A percentile compares a stretch with the other conserved stretches of the same genome.
phyloP scores from a whole-genome alignment of 1,284 basidiomycete genomes.

The Athelia psychrophila region DNA sequence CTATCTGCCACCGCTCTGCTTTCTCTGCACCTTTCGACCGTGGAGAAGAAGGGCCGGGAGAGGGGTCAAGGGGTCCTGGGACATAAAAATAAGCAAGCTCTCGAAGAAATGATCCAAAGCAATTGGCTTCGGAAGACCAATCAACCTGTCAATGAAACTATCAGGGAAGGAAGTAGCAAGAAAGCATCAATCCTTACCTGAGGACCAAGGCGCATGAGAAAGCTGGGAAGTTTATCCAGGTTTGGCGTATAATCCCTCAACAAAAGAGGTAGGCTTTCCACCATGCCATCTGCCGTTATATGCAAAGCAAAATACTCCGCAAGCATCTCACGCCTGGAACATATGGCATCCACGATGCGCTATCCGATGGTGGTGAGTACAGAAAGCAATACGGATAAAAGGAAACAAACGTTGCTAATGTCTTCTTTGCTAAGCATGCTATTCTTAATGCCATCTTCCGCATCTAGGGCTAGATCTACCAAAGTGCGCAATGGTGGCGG shows the following conservation, averaged over 20 bases:
- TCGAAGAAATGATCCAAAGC: constrained; percentile 83
- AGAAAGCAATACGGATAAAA: not conserved
- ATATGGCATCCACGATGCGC: constrained; percentile 60
- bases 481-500: constrained; percentile 73
- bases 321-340: constrained; percentile 78
- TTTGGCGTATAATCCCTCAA: constrained; percentile 85
- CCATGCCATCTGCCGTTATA: constrained; percentile 60
- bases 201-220: constrained; percentile 84
- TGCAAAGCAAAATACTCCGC: constrained; percentile 88
- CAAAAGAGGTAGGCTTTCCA: constrained; percentile 80
- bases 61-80: constrained; percentile 46
- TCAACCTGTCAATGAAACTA: constrained; percentile 59
- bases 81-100: constrained; percentile 93
- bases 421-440: constrained; percentile 53
- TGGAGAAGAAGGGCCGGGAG: constrained; percentile 17
- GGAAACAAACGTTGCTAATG: constrained; percentile 42
- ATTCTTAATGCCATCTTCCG: constrained; percentile 55
- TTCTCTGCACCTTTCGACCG: constrained; percentile 33
- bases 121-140: constrained; percentile 84
- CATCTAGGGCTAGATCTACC: constrained; percentile 76
- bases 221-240: constrained; percentile 81
- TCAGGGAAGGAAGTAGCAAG: constrained; percentile 2
- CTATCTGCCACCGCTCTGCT: constrained; percentile 78
- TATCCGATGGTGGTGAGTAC: constrained; percentile 25
- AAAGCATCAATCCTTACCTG: constrained; percentile 50